Percentiles rank a stretch among this genome's conserved stretches.
Conservation (phyloP, 768 basidiomycete genomes). For the Calocera viscosa region DNA sequence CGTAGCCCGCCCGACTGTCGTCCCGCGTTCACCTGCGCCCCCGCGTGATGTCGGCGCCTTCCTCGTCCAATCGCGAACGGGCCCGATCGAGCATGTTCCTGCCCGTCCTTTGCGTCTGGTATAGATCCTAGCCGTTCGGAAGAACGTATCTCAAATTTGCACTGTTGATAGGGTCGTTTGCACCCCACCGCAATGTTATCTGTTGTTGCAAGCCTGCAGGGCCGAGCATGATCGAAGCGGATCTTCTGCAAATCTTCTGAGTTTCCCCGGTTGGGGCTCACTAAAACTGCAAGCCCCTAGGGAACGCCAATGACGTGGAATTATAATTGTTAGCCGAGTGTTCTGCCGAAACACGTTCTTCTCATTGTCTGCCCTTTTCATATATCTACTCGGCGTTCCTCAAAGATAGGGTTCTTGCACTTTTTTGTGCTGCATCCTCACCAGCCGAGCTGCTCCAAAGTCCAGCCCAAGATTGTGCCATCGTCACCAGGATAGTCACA, state of each 20-base stretch:
- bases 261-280: too few relatives aligned
- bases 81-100: constrained; percentile 3
- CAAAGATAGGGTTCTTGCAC: not conserved
- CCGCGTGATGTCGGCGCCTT: not conserved
- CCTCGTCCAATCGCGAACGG: not conserved
- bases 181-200: not conserved
- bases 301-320: too few relatives aligned
- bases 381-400: not conserved
- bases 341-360: too few relatives aligned
- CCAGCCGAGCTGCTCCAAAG: constrained; percentile 33
- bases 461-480: constrained; percentile 30
- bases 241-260: too few relatives aligned
- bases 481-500: constrained; percentile 26
- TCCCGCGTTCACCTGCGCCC: not conserved
- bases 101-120: not conserved
- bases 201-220: too few relatives aligned
- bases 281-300: too few relatives aligned
- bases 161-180: not conserved
- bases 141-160: not conserved
- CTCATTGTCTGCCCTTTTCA: not conserved
- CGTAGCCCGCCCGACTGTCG: not conserved
- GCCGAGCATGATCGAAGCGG: too few relatives aligned
- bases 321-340: too few relatives aligned
- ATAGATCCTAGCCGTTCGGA: not conserved
- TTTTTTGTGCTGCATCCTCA: constrained; percentile 14